A percentile compares a stretch with the other conserved stretches of the same genome.
phyloP scores from a whole-genome alignment of 1,139 yeast genomes.

The Diutina pseudorugosa region DNA sequence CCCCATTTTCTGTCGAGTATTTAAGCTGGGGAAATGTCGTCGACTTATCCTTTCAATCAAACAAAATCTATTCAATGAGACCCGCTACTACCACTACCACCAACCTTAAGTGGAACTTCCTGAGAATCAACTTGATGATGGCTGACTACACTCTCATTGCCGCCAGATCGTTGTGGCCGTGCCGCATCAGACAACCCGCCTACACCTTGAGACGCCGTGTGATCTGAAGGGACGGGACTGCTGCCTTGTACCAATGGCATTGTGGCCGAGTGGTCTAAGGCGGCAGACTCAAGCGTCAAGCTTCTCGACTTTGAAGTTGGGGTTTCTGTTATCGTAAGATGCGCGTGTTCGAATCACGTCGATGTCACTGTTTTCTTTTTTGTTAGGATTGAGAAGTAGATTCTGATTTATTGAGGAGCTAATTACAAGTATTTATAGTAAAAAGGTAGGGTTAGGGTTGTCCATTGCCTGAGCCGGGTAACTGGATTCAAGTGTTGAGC shows the following conservation, averaged over 20 bases:
- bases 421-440: too few relatives aligned
- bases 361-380: background rate
- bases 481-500: too few relatives aligned
- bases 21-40: background rate
- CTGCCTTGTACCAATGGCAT: background rate
- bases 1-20: background rate
- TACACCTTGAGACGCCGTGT: background rate
- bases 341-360: background rate
- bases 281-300: background rate
- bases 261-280: background rate
- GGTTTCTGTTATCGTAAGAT: background rate
- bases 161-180: background rate
- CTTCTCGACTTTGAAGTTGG: background rate
- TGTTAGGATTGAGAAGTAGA: too few relatives aligned
- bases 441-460: too few relatives aligned
- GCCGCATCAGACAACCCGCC: background rate
- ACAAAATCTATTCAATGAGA: background rate
- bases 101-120: background rate
- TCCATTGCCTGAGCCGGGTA: too few relatives aligned
- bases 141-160: background rate
- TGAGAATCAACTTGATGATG: background rate
- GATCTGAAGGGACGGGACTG: background rate
- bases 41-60: background rate
- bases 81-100: too few relatives aligned
- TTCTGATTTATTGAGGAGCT: too few relatives aligned